Evolutionary conservation across 495 filamentous ascomycete species (phyloP).

Genomic region (Penicillium lividum): DNA sequence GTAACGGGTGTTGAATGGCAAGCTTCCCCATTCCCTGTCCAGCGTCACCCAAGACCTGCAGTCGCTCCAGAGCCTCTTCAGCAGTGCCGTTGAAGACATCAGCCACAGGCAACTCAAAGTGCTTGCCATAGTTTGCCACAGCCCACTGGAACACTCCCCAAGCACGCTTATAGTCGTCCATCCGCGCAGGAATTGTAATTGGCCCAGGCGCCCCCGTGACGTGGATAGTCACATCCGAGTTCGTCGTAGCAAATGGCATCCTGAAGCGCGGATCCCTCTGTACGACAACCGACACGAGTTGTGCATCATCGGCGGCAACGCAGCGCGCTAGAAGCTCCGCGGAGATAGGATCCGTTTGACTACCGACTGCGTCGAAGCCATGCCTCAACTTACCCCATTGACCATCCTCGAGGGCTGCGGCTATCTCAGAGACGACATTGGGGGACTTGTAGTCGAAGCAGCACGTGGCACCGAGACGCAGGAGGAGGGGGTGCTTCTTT

Average conservation of each 20-base stretch:
- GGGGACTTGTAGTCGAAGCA: neutral
- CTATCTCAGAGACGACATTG: no score
- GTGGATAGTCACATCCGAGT: neutral
- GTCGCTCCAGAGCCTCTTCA: no score
- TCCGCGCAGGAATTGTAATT: neutral
- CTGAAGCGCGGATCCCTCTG: neutral
- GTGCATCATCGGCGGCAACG: neutral
- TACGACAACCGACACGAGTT: neutral
- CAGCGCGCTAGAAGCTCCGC: neutral
- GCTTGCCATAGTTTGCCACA: neutral
- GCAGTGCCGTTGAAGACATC: no score
- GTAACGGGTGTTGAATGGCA: no score
- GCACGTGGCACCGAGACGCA: neutral
- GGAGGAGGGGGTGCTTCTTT: neutral
- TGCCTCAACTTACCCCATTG: no score
- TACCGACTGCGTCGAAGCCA: no score
- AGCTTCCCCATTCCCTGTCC: no score
- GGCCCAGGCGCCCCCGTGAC: neutral
- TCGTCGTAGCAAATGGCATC: neutral
- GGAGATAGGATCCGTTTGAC: no score
- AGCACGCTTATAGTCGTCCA: neutral
- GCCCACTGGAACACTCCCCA: neutral
- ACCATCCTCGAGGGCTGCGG: no score
- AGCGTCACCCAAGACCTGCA: no score
- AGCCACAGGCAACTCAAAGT: no score